These are phyloP conservation scores for Epichloe hybrida DNA, from an alignment of 2,329 filamentous ascomycete species.

Conservation along the genomic window DNA sequence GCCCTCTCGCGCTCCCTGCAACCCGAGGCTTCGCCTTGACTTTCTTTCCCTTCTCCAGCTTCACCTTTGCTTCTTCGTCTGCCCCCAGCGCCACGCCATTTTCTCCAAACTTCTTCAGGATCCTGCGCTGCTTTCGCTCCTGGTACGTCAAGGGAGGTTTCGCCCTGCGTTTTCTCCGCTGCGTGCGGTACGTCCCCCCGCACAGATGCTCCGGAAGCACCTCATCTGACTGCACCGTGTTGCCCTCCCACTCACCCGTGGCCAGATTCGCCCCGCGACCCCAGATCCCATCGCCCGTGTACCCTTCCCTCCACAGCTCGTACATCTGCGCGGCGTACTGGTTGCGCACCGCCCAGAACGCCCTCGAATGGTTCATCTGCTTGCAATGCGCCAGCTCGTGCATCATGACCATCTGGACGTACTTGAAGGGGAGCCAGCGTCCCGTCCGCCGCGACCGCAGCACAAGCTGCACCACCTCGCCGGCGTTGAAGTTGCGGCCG, in stretches of 20 bases:
- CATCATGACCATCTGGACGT: conserved; percentile 93
- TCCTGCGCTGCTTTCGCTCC: conserved; percentile 58
- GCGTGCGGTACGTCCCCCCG: conserved; percentile 62
- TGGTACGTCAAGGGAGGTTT: conserved; percentile 48
- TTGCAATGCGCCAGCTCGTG: conserved; percentile 81
- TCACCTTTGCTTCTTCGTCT: conserved; percentile 50
- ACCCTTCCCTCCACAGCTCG: conserved; percentile 52
- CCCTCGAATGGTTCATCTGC: conserved; percentile 78
- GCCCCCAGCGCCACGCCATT: conserved; percentile 57
- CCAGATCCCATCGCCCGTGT: conserved; percentile 76
- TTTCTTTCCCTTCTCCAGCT: conserved; percentile 53
- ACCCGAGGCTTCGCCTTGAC: conserved; percentile 56
- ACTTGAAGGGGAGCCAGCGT: conserved; percentile 67
- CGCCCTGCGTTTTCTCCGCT: conserved; percentile 40
- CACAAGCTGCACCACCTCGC: conserved; percentile 76
- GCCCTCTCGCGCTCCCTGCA: conserved; percentile 58
- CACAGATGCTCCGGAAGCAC: conserved; percentile 59
- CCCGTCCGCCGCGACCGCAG: conserved; percentile 51
- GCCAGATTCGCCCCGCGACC: conserved; percentile 52
- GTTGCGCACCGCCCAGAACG: conserved; percentile 72
- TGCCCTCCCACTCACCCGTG: conserved; percentile 44
- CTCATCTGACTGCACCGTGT: conserved; percentile 39
- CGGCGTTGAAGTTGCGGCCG: conserved; percentile 81
- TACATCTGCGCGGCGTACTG: conserved; percentile 59
- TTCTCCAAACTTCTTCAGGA: conserved; percentile 62